These are phyloP conservation scores for Psophocarpus tetragonolobus DNA, from an alignment of 306 rosid genomes.

Conservation along the genomic window DNA sequence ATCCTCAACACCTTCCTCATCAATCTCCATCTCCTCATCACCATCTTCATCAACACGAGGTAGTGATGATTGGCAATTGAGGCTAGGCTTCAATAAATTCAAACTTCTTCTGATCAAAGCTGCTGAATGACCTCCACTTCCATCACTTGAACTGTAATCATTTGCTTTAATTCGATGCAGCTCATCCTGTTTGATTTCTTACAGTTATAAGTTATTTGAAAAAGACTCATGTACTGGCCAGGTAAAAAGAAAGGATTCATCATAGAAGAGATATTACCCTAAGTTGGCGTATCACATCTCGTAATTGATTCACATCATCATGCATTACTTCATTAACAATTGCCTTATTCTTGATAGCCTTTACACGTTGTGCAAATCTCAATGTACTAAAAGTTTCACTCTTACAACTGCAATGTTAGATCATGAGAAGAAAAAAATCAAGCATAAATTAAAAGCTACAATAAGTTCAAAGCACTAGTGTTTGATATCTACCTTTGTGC, in stretches of 20 bases:
- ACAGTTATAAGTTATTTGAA: slow-evolving; percentile 30
- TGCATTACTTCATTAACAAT: slow-evolving; percentile 83
- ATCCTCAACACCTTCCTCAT: slow-evolving; percentile 83
- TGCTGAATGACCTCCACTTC: slow-evolving; percentile 66
- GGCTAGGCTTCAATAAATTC: slow-evolving; percentile 57
- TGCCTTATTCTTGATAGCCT: slow-evolving; percentile 90
- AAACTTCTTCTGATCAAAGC: slow-evolving; percentile 87
- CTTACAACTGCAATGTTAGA: slow-evolving; percentile 63
- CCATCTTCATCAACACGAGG: slow-evolving; percentile 70
- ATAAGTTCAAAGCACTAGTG: neutral
- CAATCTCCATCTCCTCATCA: slow-evolving; percentile 96
- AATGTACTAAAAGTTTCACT: slow-evolving; percentile 87
- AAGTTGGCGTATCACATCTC: slow-evolving; percentile 82
- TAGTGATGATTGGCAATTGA: slow-evolving; percentile 46
- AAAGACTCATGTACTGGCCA: slow-evolving; percentile 15
- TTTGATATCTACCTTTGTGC: slow-evolving; percentile 63
- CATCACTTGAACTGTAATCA: slow-evolving; percentile 50
- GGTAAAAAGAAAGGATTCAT: slow-evolving; percentile 12
- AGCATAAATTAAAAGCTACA: neutral
- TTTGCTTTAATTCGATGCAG: slow-evolving; percentile 66
- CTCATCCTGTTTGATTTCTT: slow-evolving; percentile 65
- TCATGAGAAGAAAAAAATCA: slow-evolving; percentile 41
- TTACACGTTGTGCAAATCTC: slow-evolving; percentile 93
- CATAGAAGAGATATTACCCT: slow-evolving; percentile 55
- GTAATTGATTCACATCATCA: slow-evolving; percentile 78